phyloP scores from a whole-genome alignment of 2,329 filamentous ascomycete species.

The Paramyrothecium sp. region DNA sequence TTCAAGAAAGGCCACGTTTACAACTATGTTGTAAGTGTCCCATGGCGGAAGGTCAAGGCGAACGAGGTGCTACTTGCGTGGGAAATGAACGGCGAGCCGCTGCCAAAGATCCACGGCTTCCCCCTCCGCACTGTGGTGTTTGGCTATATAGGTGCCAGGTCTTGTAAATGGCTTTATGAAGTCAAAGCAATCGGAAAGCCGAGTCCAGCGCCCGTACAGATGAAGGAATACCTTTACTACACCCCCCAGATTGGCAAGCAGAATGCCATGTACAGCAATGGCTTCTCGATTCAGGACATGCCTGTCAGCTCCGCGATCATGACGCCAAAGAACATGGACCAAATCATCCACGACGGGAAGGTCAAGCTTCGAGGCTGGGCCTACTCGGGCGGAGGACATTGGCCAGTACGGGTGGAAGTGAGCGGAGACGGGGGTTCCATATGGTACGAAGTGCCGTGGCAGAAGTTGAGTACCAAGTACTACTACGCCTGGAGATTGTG shows the following conservation, averaged over 20 bases:
- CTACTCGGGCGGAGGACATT: constrained; percentile 56
- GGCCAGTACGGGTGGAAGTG: constrained; percentile 63
- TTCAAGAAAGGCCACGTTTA: constrained; percentile 65
- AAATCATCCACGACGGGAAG: constrained; percentile 56
- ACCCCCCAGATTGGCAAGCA: constrained; percentile 68
- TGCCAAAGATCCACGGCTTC: constrained; percentile 65
- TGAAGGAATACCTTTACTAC: constrained; percentile 67
- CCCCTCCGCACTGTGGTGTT: constrained; percentile 62
- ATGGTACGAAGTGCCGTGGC: constrained; percentile 62
- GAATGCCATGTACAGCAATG: constrained; percentile 39
- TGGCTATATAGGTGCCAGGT: constrained; percentile 67
- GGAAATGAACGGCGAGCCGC: constrained; percentile 68
- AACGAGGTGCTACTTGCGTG: constrained; percentile 67
- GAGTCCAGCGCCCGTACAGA: constrained; percentile 59
- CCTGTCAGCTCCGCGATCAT: constrained; percentile 69
- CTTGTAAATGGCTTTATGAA: constrained; percentile 61
- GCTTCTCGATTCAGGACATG: constrained; percentile 71
- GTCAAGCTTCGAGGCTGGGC: constrained; percentile 56
- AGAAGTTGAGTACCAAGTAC: constrained; percentile 61
- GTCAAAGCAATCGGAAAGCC: constrained; percentile 60
- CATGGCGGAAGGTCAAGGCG: constrained; percentile 64
- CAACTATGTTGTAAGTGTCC: constrained; percentile 68
- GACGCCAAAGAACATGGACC: constrained; percentile 57
- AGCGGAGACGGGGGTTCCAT: constrained; percentile 60
- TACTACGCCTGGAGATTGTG: constrained; percentile 64